Conservation (phyloP, 1,284 basidiomycete species). For the Takashimella tepidaria region DNA sequence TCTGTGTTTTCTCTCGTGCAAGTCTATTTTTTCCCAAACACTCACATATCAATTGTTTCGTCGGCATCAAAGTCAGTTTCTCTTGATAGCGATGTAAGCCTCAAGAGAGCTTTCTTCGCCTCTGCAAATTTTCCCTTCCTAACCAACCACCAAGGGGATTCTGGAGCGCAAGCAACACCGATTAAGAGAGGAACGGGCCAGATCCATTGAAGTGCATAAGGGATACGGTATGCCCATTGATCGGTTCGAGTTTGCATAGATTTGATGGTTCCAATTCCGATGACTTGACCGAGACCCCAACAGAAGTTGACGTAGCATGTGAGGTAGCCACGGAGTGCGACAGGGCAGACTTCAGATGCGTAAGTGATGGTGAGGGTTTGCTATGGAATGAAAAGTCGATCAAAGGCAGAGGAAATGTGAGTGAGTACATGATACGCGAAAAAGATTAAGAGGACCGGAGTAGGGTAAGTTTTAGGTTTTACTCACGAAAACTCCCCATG, state of each 20-base stretch:
- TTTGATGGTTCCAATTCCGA: constrained; percentile 44
- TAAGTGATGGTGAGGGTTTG: constrained; percentile 22
- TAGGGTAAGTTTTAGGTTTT: not conserved
- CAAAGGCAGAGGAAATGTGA: not conserved
- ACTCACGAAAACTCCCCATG: constrained; percentile 33
- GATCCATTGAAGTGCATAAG: constrained; percentile 39
- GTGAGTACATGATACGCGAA: too few relatives aligned
- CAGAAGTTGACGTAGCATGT: constrained; percentile 48
- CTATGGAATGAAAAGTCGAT: too few relatives aligned
- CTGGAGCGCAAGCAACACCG: constrained; percentile 31
- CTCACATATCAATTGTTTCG: constrained; percentile 48
- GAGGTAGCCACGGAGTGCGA: constrained; percentile 37
- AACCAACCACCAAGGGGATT: constrained; percentile 24
- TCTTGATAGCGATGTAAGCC: constrained; percentile 38
- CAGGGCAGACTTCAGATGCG: constrained; percentile 49
- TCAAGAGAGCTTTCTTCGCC: constrained; percentile 33
- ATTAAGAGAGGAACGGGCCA: constrained; percentile 37
- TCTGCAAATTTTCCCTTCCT: constrained; percentile 15
- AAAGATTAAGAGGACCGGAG: too few relatives aligned
- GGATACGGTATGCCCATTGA: constrained; percentile 37
- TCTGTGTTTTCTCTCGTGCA: too few relatives aligned
- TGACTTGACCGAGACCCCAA: constrained; percentile 43
- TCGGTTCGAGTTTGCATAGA: constrained; percentile 31
- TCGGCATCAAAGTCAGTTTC: constrained; percentile 46
- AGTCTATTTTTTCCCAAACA: too few relatives aligned